Evolutionary conservation across 2,329 filamentous ascomycete genomes (phyloP).

Genomic region (Hymenoscyphus salicellus): DNA sequence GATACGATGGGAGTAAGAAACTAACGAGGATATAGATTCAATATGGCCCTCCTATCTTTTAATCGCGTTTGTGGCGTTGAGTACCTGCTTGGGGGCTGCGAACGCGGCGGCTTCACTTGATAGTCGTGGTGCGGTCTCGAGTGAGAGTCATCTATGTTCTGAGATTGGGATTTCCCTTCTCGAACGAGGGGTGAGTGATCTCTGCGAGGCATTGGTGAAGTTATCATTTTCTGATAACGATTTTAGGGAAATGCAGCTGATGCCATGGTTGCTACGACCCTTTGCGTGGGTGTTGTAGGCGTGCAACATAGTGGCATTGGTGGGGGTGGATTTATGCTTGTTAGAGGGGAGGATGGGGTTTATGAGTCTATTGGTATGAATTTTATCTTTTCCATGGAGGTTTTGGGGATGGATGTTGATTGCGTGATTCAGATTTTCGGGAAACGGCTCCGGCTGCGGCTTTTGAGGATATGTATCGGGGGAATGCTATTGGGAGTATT

Average conservation of each 20-base stretch:
- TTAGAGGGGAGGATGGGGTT: constrained; percentile 67
- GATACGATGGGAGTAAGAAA: neutral
- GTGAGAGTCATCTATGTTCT: constrained; percentile 52
- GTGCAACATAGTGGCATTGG: constrained; percentile 83
- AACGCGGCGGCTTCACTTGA: constrained; percentile 3
- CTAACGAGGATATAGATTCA: neutral
- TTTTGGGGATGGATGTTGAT: constrained; percentile 6
- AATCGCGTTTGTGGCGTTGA: neutral
- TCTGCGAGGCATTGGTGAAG: neutral
- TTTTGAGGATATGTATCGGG: constrained; percentile 78
- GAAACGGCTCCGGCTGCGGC: constrained; percentile 83
- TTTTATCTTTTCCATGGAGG: neutral
- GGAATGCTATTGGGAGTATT: constrained; percentile 64
- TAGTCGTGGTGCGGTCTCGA: constrained; percentile 48
- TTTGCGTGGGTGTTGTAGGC: constrained; percentile 72
- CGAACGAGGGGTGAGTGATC: constrained; percentile 42
- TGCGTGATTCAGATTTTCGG: constrained; percentile 62
- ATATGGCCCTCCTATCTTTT: neutral
- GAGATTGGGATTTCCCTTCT: constrained; percentile 50
- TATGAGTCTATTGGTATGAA: constrained; percentile 66
- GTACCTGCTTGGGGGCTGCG: neutral
- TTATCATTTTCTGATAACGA: neutral
- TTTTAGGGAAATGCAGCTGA: constrained; percentile 68
- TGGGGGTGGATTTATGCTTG: constrained; percentile 86
- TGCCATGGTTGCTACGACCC: constrained; percentile 68